Evolutionary conservation across 345 rosid species (phyloP).

Genomic region (Citrus reticulata): DNA sequence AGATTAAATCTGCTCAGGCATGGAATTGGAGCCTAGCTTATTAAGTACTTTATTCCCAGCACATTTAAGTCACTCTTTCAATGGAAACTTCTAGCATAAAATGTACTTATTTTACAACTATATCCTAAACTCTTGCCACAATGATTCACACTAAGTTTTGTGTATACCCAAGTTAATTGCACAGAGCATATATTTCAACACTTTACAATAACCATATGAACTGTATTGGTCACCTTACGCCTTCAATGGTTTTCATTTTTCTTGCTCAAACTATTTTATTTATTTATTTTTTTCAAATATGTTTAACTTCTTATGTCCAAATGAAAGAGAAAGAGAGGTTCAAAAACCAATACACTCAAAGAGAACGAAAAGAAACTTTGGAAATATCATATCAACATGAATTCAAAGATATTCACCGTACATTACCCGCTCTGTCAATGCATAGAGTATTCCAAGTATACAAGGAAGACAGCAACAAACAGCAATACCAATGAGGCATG

Average conservation of each 20-base stretch:
- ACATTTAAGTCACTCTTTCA: not conserved
- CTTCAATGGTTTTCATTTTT: not conserved
- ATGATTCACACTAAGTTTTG: not conserved
- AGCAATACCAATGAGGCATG: slow-evolving; percentile 78
- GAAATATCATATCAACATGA: not conserved
- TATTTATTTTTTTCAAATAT: too few species aligned
- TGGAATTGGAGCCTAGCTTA: too few species aligned
- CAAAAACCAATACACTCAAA: not conserved
- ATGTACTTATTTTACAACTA: not conserved
- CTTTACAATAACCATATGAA: not conserved
- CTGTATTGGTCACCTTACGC: not conserved
- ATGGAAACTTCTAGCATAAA: not conserved
- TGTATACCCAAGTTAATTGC: not conserved
- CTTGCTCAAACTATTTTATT: not conserved
- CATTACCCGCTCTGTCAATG: slow-evolving; percentile 73
- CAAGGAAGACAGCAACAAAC: slow-evolving; percentile 96
- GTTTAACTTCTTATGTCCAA: not conserved
- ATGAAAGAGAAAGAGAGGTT: not conserved
- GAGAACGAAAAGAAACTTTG: not conserved
- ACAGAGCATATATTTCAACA: not conserved
- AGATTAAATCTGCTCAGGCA: too few species aligned
- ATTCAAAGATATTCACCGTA: not conserved
- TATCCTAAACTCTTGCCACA: not conserved
- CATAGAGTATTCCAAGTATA: slow-evolving; percentile 81
- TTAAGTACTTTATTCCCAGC: not conserved